These are phyloP conservation scores for Flaveria brownii DNA, from an alignment of 129 eudicot genomes.

Conservation along the genomic window DNA sequence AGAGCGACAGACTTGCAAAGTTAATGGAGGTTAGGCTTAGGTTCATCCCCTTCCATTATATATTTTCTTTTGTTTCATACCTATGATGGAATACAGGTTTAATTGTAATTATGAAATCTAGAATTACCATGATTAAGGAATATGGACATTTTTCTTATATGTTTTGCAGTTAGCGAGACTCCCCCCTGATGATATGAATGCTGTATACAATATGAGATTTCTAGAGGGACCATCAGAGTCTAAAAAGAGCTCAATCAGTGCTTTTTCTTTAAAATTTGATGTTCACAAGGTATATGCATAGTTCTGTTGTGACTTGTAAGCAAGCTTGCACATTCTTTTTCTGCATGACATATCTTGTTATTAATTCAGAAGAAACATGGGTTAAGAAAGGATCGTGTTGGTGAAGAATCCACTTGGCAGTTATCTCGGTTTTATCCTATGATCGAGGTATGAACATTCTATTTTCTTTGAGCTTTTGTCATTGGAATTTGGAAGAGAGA, in stretches of 20 bases:
- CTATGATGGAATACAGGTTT: not conserved
- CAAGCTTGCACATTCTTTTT: constrained; percentile 16
- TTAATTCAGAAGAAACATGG: constrained; percentile 64
- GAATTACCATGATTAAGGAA: not conserved
- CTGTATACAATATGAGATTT: constrained; percentile 76
- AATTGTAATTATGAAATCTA: not conserved
- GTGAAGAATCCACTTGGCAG: constrained; percentile 87
- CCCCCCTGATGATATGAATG: constrained; percentile 72
- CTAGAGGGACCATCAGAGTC: constrained; percentile 69
- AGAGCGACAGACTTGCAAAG: constrained; percentile 64
- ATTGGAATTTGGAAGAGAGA: not conserved
- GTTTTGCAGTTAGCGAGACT: constrained; percentile 68
- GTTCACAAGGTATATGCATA: constrained; percentile 54
- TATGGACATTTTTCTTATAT: constrained; percentile 10
- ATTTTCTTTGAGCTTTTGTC: not conserved
- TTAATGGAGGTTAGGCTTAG: constrained; percentile 61
- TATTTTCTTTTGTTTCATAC: not conserved
- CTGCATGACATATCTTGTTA: not conserved
- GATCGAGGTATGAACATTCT: constrained; percentile 58
- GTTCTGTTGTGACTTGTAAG: not conserved
- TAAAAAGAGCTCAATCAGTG: constrained; percentile 56
- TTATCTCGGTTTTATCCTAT: constrained; percentile 92
- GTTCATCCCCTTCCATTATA: constrained; percentile 4
- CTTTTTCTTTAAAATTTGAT: constrained; percentile 76
- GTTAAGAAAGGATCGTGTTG: constrained; percentile 79